Conservation (phyloP, 805 yeast species). For the Wickerhamomyces subpelliculosus region DNA sequence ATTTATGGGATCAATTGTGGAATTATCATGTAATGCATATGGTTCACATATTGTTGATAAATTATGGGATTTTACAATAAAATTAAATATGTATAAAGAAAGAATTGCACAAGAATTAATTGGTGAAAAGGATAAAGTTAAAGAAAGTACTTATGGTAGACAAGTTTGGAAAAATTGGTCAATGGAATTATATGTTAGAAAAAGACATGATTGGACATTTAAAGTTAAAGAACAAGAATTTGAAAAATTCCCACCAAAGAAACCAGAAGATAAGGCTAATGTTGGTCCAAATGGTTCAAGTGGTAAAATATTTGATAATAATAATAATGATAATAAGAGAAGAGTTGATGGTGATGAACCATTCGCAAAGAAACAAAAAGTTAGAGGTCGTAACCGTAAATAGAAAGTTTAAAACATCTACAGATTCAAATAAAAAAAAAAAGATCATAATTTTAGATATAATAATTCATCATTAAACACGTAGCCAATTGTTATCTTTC, state of each 20-base stretch:
- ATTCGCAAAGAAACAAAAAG: conserved; percentile 17
- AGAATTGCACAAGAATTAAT: conserved; percentile 66
- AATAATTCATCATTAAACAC: no score
- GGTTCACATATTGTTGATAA: conserved; percentile 89
- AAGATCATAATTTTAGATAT: not conserved
- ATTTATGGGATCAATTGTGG: conserved; percentile 48
- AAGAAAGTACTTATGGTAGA: conserved; percentile 82
- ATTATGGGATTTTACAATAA: conserved; percentile 72
- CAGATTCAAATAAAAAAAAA: no score
- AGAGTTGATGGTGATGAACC: conserved; percentile 4
- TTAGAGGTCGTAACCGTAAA: conserved; percentile 23
- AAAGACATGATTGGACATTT: conserved; percentile 77
- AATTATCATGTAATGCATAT: conserved; percentile 73
- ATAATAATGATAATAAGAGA: conserved; percentile 8
- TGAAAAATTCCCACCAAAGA: conserved; percentile 31
- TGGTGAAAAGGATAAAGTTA: conserved; percentile 56
- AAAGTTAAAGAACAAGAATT: conserved; percentile 47
- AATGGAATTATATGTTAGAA: conserved; percentile 70
- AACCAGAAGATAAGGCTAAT: conserved; percentile 8
- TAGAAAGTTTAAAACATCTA: not conserved
- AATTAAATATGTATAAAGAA: conserved; percentile 79
- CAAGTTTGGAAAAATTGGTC: conserved; percentile 95
- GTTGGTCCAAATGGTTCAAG: not conserved
- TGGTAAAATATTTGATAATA: no score
- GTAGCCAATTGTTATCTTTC: no score